These are phyloP conservation scores for Coniella lustricola DNA, from an alignment of 2,329 filamentous ascomycete species.

Conservation along the genomic window DNA sequence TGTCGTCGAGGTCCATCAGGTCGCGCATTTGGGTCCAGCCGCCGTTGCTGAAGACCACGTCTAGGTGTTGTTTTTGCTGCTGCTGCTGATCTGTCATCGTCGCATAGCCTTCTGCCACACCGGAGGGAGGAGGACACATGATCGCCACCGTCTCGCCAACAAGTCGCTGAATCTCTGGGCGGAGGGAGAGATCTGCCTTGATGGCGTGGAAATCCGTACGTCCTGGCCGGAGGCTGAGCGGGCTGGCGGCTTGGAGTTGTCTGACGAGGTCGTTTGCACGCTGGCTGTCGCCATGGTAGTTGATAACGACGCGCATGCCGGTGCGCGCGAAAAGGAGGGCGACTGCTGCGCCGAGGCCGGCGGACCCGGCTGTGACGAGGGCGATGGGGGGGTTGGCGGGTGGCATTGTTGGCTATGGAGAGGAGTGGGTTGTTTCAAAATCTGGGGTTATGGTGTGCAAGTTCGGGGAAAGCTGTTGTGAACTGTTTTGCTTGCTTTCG, in stretches of 20 bases:
- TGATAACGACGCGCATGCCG: conserved; percentile 65
- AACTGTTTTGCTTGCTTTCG: too few species aligned
- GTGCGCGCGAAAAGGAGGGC: conserved; percentile 59
- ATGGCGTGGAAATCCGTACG: conserved; percentile 39
- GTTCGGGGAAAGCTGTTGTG: too few species aligned
- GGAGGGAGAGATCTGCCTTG: conserved; percentile 58
- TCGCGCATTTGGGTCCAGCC: conserved; percentile 44
- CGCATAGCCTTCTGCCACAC: too few species aligned
- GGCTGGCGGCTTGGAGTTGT: conserved; percentile 44
- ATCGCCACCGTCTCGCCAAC: conserved; percentile 51
- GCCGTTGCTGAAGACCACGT: conserved; percentile 72
- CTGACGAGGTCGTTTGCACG: conserved; percentile 52
- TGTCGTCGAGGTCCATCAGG: conserved; percentile 42
- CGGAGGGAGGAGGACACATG: conserved; percentile 38
- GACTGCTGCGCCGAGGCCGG: conserved; percentile 66
- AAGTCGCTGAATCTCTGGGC: conserved; percentile 50
- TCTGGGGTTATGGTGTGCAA: too few species aligned
- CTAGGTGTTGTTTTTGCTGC: conserved; percentile 42
- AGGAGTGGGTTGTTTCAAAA: too few species aligned
- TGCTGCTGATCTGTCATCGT: too few species aligned
- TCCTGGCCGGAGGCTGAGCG: conserved; percentile 34
- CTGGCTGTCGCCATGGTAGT: conserved; percentile 58
- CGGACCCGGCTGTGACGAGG: conserved; percentile 45
- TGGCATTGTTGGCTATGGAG: conserved; percentile 19
- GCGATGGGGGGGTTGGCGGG: conserved; percentile 26